Evolutionary conservation across 2,329 filamentous ascomycete species (phyloP), one percentile per base, ranked within the genome.

Genomic region (Calonectria ilicicola): DNA sequence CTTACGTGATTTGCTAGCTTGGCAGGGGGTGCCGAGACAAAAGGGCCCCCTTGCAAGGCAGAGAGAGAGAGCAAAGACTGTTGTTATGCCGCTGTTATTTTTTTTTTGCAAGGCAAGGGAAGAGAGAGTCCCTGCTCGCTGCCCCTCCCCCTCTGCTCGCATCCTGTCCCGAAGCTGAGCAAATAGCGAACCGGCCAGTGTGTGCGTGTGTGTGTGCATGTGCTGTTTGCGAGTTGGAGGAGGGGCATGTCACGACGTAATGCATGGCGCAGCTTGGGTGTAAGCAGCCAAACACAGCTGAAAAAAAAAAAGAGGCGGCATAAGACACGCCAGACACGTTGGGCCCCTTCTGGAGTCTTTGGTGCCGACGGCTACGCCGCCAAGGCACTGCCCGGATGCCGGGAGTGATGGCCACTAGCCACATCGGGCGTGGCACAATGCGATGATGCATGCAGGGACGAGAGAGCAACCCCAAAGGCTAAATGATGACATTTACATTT

Each of bases 341-440:
- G 29, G n/a, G 5, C 32, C 51, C 51, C 51, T 35, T 58, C 29
- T 23, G 12, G 21, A 47, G n/a, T 2, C 9, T 21, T 40, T 40
- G 38, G 53, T 58, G 53, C 53, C 53, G 53, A 58, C 53, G 53
- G 53, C 53, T 40, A 58, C 53, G 53, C 53, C 53, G 53, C 53
- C 53, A 58, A 58, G 53, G 53, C 53, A 58, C 53, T 58, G 53
- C 53, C 53, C 53, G 53, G 53, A 58, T 58, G n/a, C 53, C 53
- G 53, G 53, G 53, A 58, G 53, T 38, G 32, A 32, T 35, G 14
- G n/a, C 2, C 32, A n/a, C 53, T 58, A 58, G 32, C 53, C 53
- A 32, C n/a, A 58, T 58, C 32, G 53, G 35, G 53, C 53, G 53
- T 58, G 53, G 53, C 53, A 58, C 53, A 58, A 58, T 58, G 53